Evolutionary conservation across 108 stramenopile species (phyloP).

Genomic region (Nannochloropsis oceanica): DNA sequence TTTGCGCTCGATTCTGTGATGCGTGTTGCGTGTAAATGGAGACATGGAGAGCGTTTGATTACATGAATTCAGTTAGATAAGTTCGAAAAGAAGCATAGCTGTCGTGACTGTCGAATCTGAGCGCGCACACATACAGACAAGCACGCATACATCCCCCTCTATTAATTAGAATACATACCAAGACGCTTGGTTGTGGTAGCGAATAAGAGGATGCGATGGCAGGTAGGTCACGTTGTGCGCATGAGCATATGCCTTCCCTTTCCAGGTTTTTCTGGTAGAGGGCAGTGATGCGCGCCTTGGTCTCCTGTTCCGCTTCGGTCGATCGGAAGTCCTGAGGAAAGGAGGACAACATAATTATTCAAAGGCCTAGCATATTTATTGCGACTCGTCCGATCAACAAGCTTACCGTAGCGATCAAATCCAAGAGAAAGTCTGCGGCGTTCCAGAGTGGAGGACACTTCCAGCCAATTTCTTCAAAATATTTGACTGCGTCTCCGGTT

Average conservation of each 20-base stretch:
- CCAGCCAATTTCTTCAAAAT: not conserved
- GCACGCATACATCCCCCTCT: too few relatives aligned
- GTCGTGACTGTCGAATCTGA: too few relatives aligned
- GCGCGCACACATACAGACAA: too few relatives aligned
- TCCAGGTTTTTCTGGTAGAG: not conserved
- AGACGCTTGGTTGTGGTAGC: not conserved
- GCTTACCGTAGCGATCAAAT: not conserved
- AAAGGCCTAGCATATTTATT: not conserved
- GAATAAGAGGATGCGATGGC: not conserved
- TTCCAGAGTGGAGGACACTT: not conserved
- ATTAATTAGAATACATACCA: not conserved
- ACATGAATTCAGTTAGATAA: not conserved
- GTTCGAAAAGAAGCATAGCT: too few relatives aligned
- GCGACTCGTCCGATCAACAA: not conserved
- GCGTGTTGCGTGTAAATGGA: too few relatives aligned
- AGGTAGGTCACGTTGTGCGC: not conserved
- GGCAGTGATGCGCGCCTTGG: not conserved
- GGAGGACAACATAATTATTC: not conserved
- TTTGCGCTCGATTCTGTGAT: not conserved
- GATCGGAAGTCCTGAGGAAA: not conserved
- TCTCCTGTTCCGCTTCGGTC: not conserved
- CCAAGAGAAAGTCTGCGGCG: not conserved
- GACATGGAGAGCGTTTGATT: not conserved
- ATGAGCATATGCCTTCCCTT: not conserved
- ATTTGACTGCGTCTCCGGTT: not conserved